Conservation (phyloP, 164 flowering plant genomes). For the Macadamia tetraphylla region DNA sequence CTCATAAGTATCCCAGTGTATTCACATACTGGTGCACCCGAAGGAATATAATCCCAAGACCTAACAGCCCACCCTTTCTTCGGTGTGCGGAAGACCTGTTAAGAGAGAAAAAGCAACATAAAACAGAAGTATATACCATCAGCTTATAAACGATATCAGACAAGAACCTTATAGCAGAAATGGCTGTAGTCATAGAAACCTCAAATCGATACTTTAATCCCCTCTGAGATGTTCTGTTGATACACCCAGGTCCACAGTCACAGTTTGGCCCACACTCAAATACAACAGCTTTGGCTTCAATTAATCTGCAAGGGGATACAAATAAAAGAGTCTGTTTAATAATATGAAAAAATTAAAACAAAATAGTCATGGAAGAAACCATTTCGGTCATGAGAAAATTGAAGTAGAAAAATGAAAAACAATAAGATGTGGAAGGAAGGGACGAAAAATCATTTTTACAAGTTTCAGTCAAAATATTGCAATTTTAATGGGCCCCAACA, state of each 20-base stretch:
- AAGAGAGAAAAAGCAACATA: background rate
- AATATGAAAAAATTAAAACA: background rate
- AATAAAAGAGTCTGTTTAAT: background rate
- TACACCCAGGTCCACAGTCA: conserved; percentile 83
- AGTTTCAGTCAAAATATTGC: too few species aligned
- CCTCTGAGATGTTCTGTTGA: conserved; percentile 69
- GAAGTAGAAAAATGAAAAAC: too few species aligned
- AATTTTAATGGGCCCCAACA: too few species aligned
- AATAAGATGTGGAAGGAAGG: too few species aligned
- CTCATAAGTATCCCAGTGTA: conserved; percentile 67
- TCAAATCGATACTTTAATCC: conserved; percentile 66
- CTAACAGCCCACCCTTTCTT: conserved; percentile 94
- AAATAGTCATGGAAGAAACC: background rate
- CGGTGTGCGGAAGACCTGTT: conserved; percentile 86
- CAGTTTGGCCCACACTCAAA: conserved; percentile 94
- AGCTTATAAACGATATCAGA: background rate
- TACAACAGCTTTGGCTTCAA: conserved; percentile 79
- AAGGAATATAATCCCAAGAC: conserved; percentile 89
- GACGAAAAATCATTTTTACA: too few species aligned
- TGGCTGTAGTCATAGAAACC: conserved; percentile 30
- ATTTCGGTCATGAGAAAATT: too few species aligned
- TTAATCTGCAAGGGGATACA: conserved; percentile 37
- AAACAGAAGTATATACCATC: background rate
- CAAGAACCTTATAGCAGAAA: background rate
- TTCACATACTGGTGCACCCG: conserved; percentile 93